Percentiles rank a stretch among this genome's conserved stretches.
These are phyloP conservation scores for Phaeosphaeriaceae sp. DNA, from an alignment of 2,329 filamentous ascomycete genomes.

Conservation along the genomic window DNA sequence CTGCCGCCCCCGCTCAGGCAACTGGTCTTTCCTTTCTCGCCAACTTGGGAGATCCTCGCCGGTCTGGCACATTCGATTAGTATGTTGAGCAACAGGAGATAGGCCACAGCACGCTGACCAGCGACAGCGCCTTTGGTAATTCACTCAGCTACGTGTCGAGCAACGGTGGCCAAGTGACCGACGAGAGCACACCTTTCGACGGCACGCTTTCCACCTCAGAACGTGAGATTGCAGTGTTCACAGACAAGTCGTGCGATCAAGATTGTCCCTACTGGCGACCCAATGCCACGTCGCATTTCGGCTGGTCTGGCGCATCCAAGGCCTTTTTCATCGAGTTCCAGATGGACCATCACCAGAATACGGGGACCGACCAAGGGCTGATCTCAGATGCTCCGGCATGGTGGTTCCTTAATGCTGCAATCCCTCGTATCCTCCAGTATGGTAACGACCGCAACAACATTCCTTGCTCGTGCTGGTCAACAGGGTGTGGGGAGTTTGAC, in stretches of 20 bases:
- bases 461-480: slow-evolving; percentile 75
- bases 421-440: slow-evolving; percentile 76
- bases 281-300: slow-evolving; percentile 62
- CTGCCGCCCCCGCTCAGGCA: slow-evolving; percentile 48
- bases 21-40: slow-evolving; percentile 67
- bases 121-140: slow-evolving; percentile 59
- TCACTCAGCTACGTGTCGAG: slow-evolving; percentile 64
- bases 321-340: slow-evolving; percentile 76
- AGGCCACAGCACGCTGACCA: slow-evolving; percentile 8
- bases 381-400: slow-evolving; percentile 75
- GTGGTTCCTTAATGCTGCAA: slow-evolving; percentile 78
- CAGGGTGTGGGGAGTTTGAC: slow-evolving; percentile 77
- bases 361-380: slow-evolving; percentile 38
- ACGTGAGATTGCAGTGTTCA: slow-evolving; percentile 45
- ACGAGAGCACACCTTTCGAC: slow-evolving; percentile 58
- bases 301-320: slow-evolving; percentile 74
- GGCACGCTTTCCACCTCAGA: slow-evolving; percentile 51
- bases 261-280: slow-evolving; percentile 59
- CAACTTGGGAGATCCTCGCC: slow-evolving; percentile 61
- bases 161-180: slow-evolving; percentile 56
- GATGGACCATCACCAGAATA: slow-evolving; percentile 62
- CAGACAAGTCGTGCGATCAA: slow-evolving; percentile 53
- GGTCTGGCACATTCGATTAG: slow-evolving; percentile 64
- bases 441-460: slow-evolving; percentile 53
- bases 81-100: slow-evolving; percentile 24